Evolutionary conservation across 768 basidiomycete species (phyloP), one percentile per base, ranked within the genome.

Genomic region (Bullera alba): DNA sequence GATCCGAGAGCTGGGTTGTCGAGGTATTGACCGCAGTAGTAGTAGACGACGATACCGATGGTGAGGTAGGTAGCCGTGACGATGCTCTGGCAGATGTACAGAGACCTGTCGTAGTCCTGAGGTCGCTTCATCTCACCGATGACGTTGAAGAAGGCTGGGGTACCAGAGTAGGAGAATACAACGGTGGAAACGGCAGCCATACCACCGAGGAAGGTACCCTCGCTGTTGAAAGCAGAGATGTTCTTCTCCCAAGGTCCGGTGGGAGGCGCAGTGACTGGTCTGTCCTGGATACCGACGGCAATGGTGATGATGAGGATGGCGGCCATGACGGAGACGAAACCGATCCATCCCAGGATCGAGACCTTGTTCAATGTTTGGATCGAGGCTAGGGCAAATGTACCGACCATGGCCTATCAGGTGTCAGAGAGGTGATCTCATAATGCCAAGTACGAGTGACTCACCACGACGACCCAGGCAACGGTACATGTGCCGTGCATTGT

Each of bases 111-210:
- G 60, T 60, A 72, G 42, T 65, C 51, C 27, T 54, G 51, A 3
- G 66, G 65, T 41, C 62, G 42, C 36, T 56, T 50, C 69, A 73
- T 71, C 54, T 73, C 72, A 15, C 63, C 60, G 22, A 64, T 50
- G 46, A 66, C 50, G 37, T 48, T 54, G 46, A 64, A 51, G 41
- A 66, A 69, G 7, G 60, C 51, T 1, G 58, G 56, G 4, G 58
- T 54, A 16, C 61, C 58, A 22, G 52, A 52, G 47, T 50, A 61
- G 1, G 55, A 48, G 36, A 61, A 57, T 15, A 61, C 50, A 16
- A 57, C 46, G 21, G 47, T 55, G 4, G 50, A 41, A 16, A 54
- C 51, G 10, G 55, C 59, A n/a, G 32, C 46, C 45, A 57, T 55
- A 23, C 51, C 56, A n/a, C 51, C 59, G 15, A 50, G 22, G 36